Percentiles rank a stretch among this genome's conserved stretches.
Conservation (phyloP, 2,329 filamentous ascomycete genomes). For the Nemania serpens region DNA sequence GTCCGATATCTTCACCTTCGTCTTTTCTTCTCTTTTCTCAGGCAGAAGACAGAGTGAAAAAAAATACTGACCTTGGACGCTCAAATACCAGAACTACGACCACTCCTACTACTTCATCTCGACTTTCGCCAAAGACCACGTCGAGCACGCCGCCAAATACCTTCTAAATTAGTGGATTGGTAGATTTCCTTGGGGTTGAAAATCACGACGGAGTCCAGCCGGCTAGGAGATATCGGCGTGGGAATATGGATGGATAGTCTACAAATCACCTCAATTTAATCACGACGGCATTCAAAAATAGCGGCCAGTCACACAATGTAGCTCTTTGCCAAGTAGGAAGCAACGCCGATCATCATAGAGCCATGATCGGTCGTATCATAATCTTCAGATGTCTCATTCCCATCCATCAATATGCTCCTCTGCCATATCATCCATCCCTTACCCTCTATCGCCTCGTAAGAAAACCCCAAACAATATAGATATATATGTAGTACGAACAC, state of each 20-base stretch:
- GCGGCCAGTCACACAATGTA: not conserved
- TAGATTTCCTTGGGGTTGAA: not conserved
- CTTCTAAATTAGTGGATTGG: constrained; percentile 52
- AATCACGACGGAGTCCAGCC: not conserved
- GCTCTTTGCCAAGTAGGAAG: not conserved
- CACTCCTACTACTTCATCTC: constrained; percentile 98
- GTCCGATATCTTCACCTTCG: not conserved
- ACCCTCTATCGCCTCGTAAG: not conserved
- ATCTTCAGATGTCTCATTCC: constrained; percentile 11
- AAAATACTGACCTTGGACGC: no score
- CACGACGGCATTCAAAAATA: not conserved
- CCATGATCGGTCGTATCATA: not conserved
- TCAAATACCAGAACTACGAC: constrained; percentile 83
- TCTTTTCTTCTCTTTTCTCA: constrained; percentile 1
- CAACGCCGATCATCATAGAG: not conserved
- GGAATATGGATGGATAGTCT: no score
- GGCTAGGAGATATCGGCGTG: no score
- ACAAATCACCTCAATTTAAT: not conserved
- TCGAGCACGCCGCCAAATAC: constrained; percentile 89
- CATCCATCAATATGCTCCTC: not conserved
- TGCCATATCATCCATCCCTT: not conserved
- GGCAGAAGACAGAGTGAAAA: not conserved
- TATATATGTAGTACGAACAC: constrained; percentile 11
- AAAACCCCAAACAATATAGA: not conserved
- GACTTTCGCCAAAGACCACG: constrained; percentile 85